Conservation (phyloP, 202 grass and related monocot genomes). For the Musa balbisiana region DNA sequence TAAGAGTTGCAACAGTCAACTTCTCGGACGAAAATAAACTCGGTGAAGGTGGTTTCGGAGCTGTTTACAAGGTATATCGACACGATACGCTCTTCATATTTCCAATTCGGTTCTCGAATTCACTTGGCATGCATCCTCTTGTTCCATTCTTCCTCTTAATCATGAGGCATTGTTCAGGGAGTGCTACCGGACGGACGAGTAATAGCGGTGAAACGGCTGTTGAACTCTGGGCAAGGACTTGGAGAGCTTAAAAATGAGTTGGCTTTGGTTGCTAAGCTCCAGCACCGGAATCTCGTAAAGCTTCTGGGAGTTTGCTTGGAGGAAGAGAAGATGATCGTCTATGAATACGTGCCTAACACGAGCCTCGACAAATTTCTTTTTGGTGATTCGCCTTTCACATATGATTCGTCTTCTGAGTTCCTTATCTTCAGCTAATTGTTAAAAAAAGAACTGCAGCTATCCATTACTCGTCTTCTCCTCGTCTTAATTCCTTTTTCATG, state of each 20-base stretch:
- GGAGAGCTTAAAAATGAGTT: constrained; percentile 71
- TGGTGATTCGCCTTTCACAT: constrained; percentile 16
- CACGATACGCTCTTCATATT: neutral
- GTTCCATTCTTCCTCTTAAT: constrained; percentile 2
- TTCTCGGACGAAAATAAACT: constrained; percentile 51
- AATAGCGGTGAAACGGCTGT: constrained; percentile 66
- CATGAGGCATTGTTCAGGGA: constrained; percentile 33
- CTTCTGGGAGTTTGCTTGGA: constrained; percentile 66
- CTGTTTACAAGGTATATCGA: constrained; percentile 50
- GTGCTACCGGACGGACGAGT: constrained; percentile 50
- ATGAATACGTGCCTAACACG: constrained; percentile 71
- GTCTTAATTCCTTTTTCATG: neutral
- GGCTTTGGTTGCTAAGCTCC: constrained; percentile 56
- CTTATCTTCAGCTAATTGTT: neutral
- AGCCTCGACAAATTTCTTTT: constrained; percentile 64
- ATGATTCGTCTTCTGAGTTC: neutral
- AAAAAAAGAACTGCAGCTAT: neutral
- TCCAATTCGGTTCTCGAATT: neutral
- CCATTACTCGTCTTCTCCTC: no score
- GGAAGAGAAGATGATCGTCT: constrained; percentile 68
- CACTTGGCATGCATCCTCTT: no score
- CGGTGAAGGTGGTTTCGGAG: constrained; percentile 69
- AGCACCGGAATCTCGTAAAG: constrained; percentile 65
- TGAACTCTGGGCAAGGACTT: constrained; percentile 54
- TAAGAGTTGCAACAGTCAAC: constrained; percentile 42